Percentiles rank a stretch among this genome's conserved stretches.
Evolutionary conservation across 1,139 yeast species (phyloP).

Genomic region (Taphrina communis): DNA sequence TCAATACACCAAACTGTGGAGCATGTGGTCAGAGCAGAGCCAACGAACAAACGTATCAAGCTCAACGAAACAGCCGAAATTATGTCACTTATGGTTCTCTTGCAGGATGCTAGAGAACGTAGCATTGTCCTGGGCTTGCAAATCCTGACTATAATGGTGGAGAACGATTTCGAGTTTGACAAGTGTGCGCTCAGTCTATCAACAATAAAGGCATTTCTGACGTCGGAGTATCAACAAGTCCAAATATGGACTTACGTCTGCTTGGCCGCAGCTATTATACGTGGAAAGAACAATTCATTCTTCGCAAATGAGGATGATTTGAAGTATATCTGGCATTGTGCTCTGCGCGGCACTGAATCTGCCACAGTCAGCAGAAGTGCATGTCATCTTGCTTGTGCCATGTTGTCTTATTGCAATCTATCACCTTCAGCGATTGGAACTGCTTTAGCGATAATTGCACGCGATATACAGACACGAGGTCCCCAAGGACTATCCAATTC

Average conservation of each 20-base stretch:
- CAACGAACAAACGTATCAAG: constrained; percentile 1
- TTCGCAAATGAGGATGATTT: not conserved
- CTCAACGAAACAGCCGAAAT: not conserved
- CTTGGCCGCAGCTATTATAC: constrained; percentile 4
- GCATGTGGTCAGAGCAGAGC: not conserved
- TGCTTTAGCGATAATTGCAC: not conserved
- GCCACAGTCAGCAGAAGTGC: constrained; percentile 10
- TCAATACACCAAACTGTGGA: not conserved
- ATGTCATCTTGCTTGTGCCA: constrained; percentile 2
- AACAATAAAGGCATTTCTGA: not conserved
- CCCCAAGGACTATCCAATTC: not conserved
- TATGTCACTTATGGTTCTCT: not conserved
- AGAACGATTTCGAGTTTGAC: not conserved
- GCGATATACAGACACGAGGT: not conserved
- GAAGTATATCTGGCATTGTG: not conserved
- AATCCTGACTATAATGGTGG: not conserved
- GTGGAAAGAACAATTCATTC: too few species aligned
- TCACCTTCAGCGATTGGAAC: not conserved
- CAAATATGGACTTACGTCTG: constrained; percentile 11
- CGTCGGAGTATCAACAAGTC: not conserved
- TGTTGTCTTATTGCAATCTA: not conserved
- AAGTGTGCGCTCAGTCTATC: not conserved
- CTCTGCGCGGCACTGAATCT: constrained; percentile 7
- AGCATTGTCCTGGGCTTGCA: not conserved
- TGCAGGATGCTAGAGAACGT: not conserved